Percentiles rank a stretch among this genome's conserved stretches.
These are phyloP conservation scores for Xylaria telfairii DNA, from an alignment of 495 filamentous ascomycete species.

Conservation along the genomic window DNA sequence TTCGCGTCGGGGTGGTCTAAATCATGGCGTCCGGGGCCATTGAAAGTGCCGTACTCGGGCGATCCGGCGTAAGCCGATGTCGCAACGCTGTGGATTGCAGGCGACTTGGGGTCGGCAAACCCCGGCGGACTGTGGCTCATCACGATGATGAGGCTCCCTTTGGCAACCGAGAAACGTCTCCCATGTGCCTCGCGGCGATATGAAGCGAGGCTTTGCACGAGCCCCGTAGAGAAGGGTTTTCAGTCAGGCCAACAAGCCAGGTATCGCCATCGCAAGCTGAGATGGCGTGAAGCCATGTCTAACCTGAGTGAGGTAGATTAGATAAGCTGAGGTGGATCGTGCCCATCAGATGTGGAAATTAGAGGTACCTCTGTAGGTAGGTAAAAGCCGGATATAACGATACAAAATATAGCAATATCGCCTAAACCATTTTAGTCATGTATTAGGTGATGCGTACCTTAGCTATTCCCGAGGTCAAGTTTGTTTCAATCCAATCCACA, in stretches of 20 bases:
- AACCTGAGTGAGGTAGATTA: background rate
- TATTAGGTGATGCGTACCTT: too few species aligned
- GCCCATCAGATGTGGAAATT: background rate
- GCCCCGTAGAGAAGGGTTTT: background rate
- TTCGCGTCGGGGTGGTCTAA: background rate
- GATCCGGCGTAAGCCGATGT: conserved; percentile 12
- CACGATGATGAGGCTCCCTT: conserved; percentile 3
- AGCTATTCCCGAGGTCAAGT: too few species aligned
- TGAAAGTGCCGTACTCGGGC: conserved; percentile 22
- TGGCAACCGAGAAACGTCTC: background rate
- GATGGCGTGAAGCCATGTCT: conserved; percentile 17
- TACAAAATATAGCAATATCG: too few species aligned
- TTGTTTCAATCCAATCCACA: too few species aligned
- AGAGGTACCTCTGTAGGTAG: too few species aligned
- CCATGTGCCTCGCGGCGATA: background rate
- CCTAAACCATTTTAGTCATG: too few species aligned
- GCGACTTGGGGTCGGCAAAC: conserved; percentile 4
- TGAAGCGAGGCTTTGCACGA: background rate
- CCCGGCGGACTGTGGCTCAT: conserved; percentile 17
- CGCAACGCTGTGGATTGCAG: conserved; percentile 3
- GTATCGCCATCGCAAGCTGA: conserved; percentile 12
- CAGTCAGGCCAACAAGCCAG: background rate
- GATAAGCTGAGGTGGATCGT: background rate
- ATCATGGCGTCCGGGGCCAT: background rate
- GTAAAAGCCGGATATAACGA: background rate